Base-by-base conservation (phyloP, 179 eudicot genomes). In the Heliamphora pulchella region DNA sequence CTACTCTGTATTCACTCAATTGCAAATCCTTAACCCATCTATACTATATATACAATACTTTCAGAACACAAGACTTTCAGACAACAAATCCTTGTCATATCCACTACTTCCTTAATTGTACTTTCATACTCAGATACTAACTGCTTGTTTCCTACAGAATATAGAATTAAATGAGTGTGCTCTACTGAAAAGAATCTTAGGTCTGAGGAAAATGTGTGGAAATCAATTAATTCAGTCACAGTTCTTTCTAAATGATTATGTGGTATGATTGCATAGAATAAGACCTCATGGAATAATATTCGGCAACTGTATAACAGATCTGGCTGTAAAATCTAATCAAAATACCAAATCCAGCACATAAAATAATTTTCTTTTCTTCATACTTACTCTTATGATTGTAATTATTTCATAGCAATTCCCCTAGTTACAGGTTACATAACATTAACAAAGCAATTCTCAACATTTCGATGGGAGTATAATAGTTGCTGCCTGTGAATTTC, bases 91-190 rank as follows among this genome's bases (percentile, higher is more conserved):
- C 69, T 20, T 65, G 31, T 71, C 53, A 71, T 17, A 71, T 71
- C 39, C 54, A 46, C 74, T 69, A 44, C 74, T 69, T 51, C 50
- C 53, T 48, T 71, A 41, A 71, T 71, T 71, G 41, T 48, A n/a
- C 58, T 47, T 17, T 44, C 57, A 18, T 71, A 48, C 75, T 51
- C 4, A 5, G 8, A 65, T 2, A 47, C 15, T 15, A 71, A 48
- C 75, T 71, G 15, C 2, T 44, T 46, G n/a, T 7, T n/a, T 15
- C 18, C 18, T 5, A 46, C 1, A 4, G 46, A 70, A 70, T 14
- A 20, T 1, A 65, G 69, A 65, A 65, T 43, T 64, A 64, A n/a
- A 1, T 48, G 39, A 48, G 50, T 6, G 18, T 8, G 58, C 31
- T 71, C 43, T 8, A 71, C 5, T 48, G 18, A 8, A 48, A 47